Conservation (phyloP, 192 early-diverging fungal genomes). For the Backusella liffmaniae region DNA sequence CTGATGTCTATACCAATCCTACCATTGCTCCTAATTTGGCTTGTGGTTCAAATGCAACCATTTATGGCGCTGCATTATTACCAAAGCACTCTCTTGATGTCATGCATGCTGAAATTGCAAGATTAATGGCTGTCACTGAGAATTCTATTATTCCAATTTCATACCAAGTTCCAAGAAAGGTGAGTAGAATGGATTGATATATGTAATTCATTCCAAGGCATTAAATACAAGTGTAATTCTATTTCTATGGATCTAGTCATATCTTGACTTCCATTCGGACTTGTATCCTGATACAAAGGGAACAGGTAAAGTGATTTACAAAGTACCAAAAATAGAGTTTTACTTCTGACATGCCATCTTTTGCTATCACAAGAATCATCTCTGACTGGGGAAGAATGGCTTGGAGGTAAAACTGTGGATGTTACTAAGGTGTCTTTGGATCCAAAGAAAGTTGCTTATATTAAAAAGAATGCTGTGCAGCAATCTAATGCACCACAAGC, state of each 20-base stretch:
- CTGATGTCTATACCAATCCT: conserved; percentile 34
- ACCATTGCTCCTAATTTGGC: conserved; percentile 47
- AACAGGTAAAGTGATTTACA: conserved; percentile 25
- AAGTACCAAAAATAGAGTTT: neutral
- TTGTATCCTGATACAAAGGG: conserved; percentile 83
- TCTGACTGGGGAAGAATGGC: conserved; percentile 60
- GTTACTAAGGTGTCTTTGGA: conserved; percentile 51
- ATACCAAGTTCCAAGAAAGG: conserved; percentile 65
- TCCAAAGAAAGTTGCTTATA: conserved; percentile 24
- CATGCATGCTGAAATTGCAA: conserved; percentile 68
- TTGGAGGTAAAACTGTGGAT: conserved; percentile 44
- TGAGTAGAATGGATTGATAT: conserved; percentile 11
- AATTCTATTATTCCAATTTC: conserved; percentile 70
- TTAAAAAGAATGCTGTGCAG: neutral
- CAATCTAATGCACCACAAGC: neutral
- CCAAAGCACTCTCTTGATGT: conserved; percentile 72
- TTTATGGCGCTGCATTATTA: conserved; percentile 61
- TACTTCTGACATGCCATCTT: neutral
- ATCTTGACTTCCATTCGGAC: conserved; percentile 83
- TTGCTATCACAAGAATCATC: conserved; percentile 35
- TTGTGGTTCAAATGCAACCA: conserved; percentile 37
- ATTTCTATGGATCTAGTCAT: conserved; percentile 39
- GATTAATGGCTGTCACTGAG: conserved; percentile 57
- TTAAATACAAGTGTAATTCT: neutral
- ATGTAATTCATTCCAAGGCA: neutral